Evolutionary conservation across 192 early-diverging fungal species (phyloP), one percentile per base, ranked within the genome.

Genomic region (Coemansia sp.): DNA sequence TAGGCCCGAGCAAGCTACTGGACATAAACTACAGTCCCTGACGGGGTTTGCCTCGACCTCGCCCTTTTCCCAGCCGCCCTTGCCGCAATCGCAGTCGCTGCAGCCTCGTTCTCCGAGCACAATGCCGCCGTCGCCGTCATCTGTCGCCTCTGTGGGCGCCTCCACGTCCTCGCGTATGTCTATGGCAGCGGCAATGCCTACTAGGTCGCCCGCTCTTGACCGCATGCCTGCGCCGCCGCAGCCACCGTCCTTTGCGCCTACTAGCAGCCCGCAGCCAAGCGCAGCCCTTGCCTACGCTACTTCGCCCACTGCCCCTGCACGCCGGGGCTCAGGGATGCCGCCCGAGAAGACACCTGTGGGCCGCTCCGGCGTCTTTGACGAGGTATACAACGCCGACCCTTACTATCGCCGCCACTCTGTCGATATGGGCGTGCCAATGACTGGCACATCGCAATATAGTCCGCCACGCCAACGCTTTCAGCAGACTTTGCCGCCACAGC

Each of bases 11-110:
- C 78, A 75, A 57, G 68, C 67, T 24, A 65, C 68, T 35, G 64
- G 68, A 17, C 68, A 68, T 54, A 73, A 74, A 68, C 61, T 82
- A 24, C 68, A 76, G 68, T 67, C 67, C 42, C 74, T 69, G 59
- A 42, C 51, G 24, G 71, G 64, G 21, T 73, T 76, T 36, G 70
- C 41, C 45, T 42, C 69, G 14, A 27, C 63, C 1, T 78, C 78
- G 56, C 78, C 79, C 8, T 81, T 81, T 56, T 76, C 79, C 21
- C 79, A 81, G 68, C 79, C 79, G 35, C 76, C 67, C 40, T 51
- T 17, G 1, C 17, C 34, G 31, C 42, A 60, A n/a, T 40, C 19
- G 51, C 65, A 59, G 39, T 51, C 53, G 17, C 48, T 6, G 39
- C 48, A 51, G 65, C 54, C 54, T 53, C 35, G 63, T 7, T 46